A percentile compares a stretch with the other conserved stretches of the same genome.
Conservation (phyloP, 257 asterid species). For the Asclepias syriaca region DNA sequence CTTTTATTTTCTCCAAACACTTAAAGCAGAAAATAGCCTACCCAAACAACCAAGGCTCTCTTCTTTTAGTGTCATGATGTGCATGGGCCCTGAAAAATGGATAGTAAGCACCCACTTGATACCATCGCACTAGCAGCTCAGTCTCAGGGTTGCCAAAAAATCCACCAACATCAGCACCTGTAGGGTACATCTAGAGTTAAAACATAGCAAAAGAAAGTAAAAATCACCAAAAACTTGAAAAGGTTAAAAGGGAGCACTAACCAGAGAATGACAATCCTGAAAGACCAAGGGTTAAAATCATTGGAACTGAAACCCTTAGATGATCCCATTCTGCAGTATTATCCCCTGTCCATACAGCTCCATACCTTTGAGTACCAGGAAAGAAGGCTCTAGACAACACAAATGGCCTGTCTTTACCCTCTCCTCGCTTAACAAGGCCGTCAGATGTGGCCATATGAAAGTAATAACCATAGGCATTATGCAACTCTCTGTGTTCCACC, state of each 20-base stretch:
- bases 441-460: slow-evolving; percentile 94
- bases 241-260: slow-evolving; percentile 30
- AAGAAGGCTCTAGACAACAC: slow-evolving; percentile 92
- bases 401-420: slow-evolving; percentile 86
- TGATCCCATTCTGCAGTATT: slow-evolving; percentile 98
- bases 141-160: slow-evolving; percentile 95
- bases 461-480: slow-evolving; percentile 93
- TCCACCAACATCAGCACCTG: slow-evolving; percentile 99
- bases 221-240: neutral
- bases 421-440: slow-evolving; percentile 80
- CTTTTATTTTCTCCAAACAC: slow-evolving; percentile 8
- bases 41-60: slow-evolving; percentile 99
- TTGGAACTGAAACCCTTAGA: slow-evolving; percentile 82
- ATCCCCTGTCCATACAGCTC: slow-evolving; percentile 99
- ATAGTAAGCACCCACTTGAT: slow-evolving; percentile 95
- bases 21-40: slow-evolving; percentile 32
- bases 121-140: slow-evolving; percentile 92
- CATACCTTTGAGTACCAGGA: slow-evolving; percentile 92
- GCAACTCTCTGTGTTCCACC: slow-evolving; percentile 88
- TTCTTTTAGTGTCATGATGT: slow-evolving; percentile 95
- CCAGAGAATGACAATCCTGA: slow-evolving; percentile 88
- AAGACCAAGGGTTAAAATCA: slow-evolving; percentile 89
- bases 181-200: slow-evolving; percentile 15
- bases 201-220: slow-evolving; percentile 8
- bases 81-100: slow-evolving; percentile 99